Evolutionary conservation across 164 flowering plant species (phyloP).

Genomic region (Umbilicus rupestris): DNA sequence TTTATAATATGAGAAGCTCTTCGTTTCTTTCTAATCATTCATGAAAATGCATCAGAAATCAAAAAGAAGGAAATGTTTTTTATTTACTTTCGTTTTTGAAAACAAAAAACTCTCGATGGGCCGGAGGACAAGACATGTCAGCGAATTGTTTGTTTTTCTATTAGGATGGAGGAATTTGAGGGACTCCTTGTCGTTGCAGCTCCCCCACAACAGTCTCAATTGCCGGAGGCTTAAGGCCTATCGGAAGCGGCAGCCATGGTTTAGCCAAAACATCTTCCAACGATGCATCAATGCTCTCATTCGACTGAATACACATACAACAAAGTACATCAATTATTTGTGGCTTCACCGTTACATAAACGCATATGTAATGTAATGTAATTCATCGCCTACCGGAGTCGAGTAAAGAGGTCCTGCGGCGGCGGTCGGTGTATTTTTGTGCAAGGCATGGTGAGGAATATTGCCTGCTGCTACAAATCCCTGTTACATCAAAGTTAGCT

Average conservation of each 20-base stretch:
- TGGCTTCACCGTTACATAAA: too few species aligned
- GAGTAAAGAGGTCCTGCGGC: conserved; percentile 30
- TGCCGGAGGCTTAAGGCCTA: conserved; percentile 86
- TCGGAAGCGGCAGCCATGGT: conserved; percentile 92
- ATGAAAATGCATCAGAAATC: too few species aligned
- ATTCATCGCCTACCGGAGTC: conserved; percentile 38
- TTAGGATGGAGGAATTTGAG: conserved; percentile 54
- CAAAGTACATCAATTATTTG: neutral
- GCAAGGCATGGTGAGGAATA: conserved; percentile 44
- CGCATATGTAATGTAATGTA: neutral
- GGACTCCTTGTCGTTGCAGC: conserved; percentile 71
- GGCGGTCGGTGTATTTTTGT: conserved; percentile 34
- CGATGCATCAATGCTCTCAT: conserved; percentile 80
- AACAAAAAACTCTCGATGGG: too few species aligned
- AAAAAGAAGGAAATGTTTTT: too few species aligned
- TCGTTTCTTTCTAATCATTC: too few species aligned
- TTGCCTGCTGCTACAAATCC: conserved; percentile 39
- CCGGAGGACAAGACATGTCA: too few species aligned
- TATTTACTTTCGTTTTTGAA: too few species aligned
- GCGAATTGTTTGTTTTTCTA: neutral
- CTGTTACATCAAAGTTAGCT: too few species aligned
- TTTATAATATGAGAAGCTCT: too few species aligned
- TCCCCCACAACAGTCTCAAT: conserved; percentile 64
- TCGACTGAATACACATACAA: conserved; percentile 39
- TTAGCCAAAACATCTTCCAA: conserved; percentile 71